These are phyloP conservation scores for Sporothrix variecibatus DNA, from an alignment of 2,329 filamentous ascomycete species.

Conservation along the genomic window DNA sequence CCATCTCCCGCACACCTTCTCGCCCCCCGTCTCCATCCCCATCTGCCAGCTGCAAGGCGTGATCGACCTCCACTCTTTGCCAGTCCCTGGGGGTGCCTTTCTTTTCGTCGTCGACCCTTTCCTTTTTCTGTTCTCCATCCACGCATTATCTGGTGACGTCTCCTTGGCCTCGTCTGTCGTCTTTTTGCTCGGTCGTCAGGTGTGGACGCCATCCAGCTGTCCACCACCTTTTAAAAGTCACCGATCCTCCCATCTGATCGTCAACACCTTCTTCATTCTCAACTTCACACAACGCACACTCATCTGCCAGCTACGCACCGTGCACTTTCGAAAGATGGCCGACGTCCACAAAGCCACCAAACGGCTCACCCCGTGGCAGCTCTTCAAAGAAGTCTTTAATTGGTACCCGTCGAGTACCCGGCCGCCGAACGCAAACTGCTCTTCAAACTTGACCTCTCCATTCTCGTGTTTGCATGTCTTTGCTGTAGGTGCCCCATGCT, in stretches of 20 bases:
- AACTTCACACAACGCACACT: too few relatives aligned
- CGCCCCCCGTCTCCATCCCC: neutral
- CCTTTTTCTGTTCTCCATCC: too few relatives aligned
- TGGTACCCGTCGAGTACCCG: conserved; percentile 41
- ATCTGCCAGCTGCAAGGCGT: conserved; percentile 19
- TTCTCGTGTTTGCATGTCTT: conserved; percentile 39
- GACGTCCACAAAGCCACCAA: conserved; percentile 1
- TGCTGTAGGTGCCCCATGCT: conserved; percentile 36
- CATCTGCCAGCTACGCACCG: too few relatives aligned
- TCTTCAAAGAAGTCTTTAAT: conserved; percentile 41
- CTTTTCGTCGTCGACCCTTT: neutral
- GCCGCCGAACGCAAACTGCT: conserved; percentile 38
- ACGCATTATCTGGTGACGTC: neutral
- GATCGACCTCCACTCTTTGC: conserved; percentile 24
- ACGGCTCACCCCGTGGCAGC: conserved; percentile 28
- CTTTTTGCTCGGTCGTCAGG: neutral
- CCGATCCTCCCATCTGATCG: neutral
- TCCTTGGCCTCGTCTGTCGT: neutral
- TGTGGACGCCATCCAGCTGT: too few relatives aligned
- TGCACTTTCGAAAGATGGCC: neutral
- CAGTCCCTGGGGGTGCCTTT: neutral
- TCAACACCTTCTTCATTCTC: neutral
- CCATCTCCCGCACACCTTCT: neutral
- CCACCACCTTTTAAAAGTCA: conserved; percentile 15
- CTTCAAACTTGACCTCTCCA: conserved; percentile 40